These are phyloP conservation scores for Geotrichum candidum DNA, from an alignment of 1,139 yeast genomes.

Conservation along the genomic window DNA sequence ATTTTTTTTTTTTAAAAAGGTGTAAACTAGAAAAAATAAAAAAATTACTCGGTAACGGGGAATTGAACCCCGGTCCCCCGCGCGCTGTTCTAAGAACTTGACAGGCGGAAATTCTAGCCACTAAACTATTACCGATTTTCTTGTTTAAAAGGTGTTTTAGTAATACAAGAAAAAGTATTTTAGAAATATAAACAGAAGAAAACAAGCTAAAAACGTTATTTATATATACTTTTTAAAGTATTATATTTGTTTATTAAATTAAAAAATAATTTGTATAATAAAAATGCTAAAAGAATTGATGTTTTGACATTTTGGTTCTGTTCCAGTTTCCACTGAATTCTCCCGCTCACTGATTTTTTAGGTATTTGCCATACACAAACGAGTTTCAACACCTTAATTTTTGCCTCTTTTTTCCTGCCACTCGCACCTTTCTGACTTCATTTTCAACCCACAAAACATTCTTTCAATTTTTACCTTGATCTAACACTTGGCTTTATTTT, in stretches of 20 bases:
- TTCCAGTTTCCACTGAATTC: neutral
- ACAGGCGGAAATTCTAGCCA: constrained; percentile 15
- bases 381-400: neutral
- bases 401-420: neutral
- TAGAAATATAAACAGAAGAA: no score
- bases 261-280: neutral
- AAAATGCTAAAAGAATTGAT: neutral
- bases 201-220: no score
- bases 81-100: constrained; percentile 10
- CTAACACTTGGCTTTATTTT: neutral
- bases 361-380: neutral
- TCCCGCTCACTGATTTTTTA: neutral
- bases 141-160: neutral
- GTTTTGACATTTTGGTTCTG: neutral
- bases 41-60: constrained; percentile 10
- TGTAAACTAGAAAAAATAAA: neutral
- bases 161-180: no score
- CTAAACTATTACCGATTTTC: constrained; percentile 11
- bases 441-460: neutral
- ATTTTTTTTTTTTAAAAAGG: neutral
- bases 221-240: neutral
- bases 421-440: neutral
- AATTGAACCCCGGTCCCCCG: constrained; percentile 16
- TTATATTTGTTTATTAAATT: neutral
- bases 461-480: neutral